Conservation (phyloP, 257 asterid species). For the Solanum piurae region DNA sequence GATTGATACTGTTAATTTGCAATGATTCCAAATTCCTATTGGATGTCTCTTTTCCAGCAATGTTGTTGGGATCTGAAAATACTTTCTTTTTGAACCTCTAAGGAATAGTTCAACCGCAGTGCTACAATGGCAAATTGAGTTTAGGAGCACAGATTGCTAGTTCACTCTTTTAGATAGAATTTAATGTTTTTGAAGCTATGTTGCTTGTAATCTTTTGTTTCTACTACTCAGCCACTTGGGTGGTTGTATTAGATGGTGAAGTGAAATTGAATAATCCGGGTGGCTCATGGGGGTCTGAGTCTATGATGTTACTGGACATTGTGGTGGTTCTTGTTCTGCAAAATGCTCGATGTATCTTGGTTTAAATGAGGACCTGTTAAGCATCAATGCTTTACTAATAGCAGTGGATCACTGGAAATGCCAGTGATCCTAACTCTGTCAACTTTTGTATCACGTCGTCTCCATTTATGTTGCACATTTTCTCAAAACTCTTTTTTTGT, state of each 20-base stretch:
- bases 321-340: neutral
- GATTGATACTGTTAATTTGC: neutral
- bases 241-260: neutral
- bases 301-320: neutral
- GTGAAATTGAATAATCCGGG: neutral
- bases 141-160: neutral
- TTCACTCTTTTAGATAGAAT: neutral
- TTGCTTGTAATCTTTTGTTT: neutral
- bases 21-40: neutral
- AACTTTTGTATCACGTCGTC: neutral
- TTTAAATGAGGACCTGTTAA: neutral
- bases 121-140: neutral
- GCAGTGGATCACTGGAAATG: neutral
- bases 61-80: neutral
- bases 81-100: neutral
- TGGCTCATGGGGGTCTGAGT: neutral
- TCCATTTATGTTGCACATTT: neutral
- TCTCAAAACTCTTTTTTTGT: neutral
- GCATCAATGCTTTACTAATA: neutral
- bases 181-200: neutral
- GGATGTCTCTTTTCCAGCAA: neutral
- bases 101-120: neutral
- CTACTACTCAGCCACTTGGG: neutral
- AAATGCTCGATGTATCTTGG: neutral
- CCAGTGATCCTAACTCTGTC: too few relatives aligned